phyloP scores from a whole-genome alignment of 805 yeast species.

The Brettanomyces custersianus region DNA sequence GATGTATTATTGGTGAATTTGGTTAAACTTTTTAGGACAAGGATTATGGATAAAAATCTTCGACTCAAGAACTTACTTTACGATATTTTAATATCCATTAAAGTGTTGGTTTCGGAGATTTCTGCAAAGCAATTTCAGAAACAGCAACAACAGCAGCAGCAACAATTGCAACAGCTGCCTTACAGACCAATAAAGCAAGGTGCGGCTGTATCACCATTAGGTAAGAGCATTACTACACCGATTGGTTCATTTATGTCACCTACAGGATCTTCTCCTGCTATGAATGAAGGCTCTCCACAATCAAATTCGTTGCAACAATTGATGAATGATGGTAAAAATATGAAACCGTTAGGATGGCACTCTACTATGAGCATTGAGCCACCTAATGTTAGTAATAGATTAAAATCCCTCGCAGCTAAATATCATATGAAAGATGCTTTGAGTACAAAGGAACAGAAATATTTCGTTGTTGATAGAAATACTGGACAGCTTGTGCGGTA shows the following conservation, averaged over 20 bases:
- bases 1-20: slow-evolving; percentile 40
- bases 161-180: slow-evolving; percentile 2
- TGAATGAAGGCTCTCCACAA: background rate
- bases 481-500: slow-evolving; percentile 25
- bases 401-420: slow-evolving; percentile 17
- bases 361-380: slow-evolving; percentile 22
- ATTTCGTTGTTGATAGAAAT: slow-evolving; percentile 14
- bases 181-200: too few relatives aligned
- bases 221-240: background rate
- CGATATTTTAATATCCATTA: slow-evolving; percentile 49
- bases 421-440: slow-evolving; percentile 18
- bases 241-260: background rate
- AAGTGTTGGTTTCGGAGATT: slow-evolving; percentile 26
- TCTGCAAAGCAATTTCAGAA: slow-evolving; percentile 10
- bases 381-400: slow-evolving; percentile 24
- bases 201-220: background rate
- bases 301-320: too few relatives aligned
- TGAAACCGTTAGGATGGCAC: slow-evolving; percentile 3
- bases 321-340: background rate
- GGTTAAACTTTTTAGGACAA: slow-evolving; percentile 35
- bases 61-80: slow-evolving; percentile 48
- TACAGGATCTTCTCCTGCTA: background rate
- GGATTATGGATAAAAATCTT: slow-evolving; percentile 33
- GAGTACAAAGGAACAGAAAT: slow-evolving; percentile 11
- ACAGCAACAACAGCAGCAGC: slow-evolving; percentile 5